Evolutionary conservation across 2,329 filamentous ascomycete species (phyloP), one percentile per base, ranked within the genome.

Genomic region (Aspergillus tamarii): DNA sequence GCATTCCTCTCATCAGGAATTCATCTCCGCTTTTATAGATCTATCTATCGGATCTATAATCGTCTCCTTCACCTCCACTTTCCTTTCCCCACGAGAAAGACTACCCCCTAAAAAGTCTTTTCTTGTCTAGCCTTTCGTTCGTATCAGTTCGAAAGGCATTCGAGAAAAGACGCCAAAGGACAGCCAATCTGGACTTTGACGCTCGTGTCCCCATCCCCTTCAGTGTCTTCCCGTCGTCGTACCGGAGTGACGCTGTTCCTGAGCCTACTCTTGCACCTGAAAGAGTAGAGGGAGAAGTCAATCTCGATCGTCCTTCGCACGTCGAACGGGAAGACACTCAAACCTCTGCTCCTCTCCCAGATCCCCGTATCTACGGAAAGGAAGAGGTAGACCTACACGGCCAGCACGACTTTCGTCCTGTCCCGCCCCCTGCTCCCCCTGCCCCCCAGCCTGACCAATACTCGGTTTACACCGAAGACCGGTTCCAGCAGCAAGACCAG

Each of bases 111-210:
- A 73, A 69, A 71, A 80, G 79, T 81, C 79, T 80, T 81, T 81
- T 81, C 79, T 81, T 80, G 78, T 79, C 75, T 81, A 73, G 76
- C 72, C 78, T 81, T 81, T 80, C 78, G 78, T 79, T 67, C 66
- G 64, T 69, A 76, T 77, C 77, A 79, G 74, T 81, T 80, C 78
- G 78, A 78, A 79, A 80, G 78, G 76, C 76, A 78, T 88, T 88
- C 87, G 88, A 92, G 89, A 89, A 88, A 85, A 86, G 88, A 84
- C 84, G 84, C 82, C 81, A 80, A 84, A 89, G 91, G 89, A 89
- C 91, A 91, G 92, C 85, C 92, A 97, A 93, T 87, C 94, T 97
- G 94, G 94, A 97, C 92, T 97, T 96, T 95, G 94, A 97, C 91
- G 93, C 94, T 85, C 92, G 93, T 84, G 92, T 97, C 84, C 93